Evolutionary conservation across 1,284 basidiomycete species (phyloP), one percentile per base, ranked within the genome.

Genomic region (Hemileia vastatrix): DNA sequence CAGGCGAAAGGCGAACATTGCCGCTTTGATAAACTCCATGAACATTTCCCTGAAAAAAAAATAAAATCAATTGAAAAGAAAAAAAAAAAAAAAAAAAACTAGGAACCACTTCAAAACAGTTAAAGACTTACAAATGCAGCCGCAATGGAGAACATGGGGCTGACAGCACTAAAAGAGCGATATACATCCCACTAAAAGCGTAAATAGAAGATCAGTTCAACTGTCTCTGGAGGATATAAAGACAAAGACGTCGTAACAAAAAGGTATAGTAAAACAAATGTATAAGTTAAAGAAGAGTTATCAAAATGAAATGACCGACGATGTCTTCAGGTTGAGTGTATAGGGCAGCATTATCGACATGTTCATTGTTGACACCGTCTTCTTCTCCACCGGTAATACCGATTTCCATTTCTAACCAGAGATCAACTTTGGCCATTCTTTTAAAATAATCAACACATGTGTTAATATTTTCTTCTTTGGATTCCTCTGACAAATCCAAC

Each of bases 371-470:
- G 59, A 98, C 94, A 77, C 94, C 94, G 76, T 98, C 94, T 79
- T 98, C 94, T 79, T 98, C 94, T 76, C 94, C 94, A 77, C 94
- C 95, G 65, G 95, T 99, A 80, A 99, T 98, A 76, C 95, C 95
- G 77, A 99, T 98, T 81, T 99, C 95, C 95, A 99, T 99, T 83
- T 99, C 95, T 78, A 99, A 90, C 92, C 92, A 99, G 44, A 78
- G 81, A 67, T 88, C 87, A 76, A 97, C 80, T 70, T 87, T 84
- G 27, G 90, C 88, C 91, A 98, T 90, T 77, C 90, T 89, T 79
- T 86, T 83, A 78, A 98, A 94, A 83, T 99, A 99, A 78, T 92
- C 84, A 66, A 83, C 88, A 79, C 95, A 98, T 57, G 81, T 90
- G 64, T 81, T 85, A 75, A 98, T 99, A 83, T 98, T 99, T 76